Evolutionary conservation across 176 grass and related monocot genomes (phyloP), one percentile per base, ranked within the genome.

Genomic region (Juncus effusus): DNA sequence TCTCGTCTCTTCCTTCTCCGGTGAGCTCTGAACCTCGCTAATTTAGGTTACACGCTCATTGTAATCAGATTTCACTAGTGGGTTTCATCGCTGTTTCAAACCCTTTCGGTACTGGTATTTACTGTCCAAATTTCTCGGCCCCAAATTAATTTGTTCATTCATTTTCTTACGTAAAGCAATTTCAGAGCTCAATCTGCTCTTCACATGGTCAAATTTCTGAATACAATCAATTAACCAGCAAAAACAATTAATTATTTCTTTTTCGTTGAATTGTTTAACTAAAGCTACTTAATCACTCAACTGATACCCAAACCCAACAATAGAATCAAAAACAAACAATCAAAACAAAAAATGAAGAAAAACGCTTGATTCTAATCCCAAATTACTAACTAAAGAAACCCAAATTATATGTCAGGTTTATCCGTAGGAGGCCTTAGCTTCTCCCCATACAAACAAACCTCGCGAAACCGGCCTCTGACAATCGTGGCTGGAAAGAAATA

Each of bases 401-500:
- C 44, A 47, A 40, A 54, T 11, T 40, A 42, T 80, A 50, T 79
- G 36, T 49, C 59, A 93, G 94, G 89, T 72, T 67, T 87, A 11
- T 82, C 89, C 52, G 40, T 93, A 40, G 80, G 54, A 42, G 41
- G 75, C 54, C 69, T 83, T 81, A 80, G 89, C 62, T 83, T 87
- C 55, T 67, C 75, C 66, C 63, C 78, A 59, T 68, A 89, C 70
- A 58, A 80, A 62, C 73, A 86, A 79, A 82, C 40, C 86, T 56
- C 78, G 60, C 36, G 83, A 71, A 89, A 70, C 16, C 75, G 73
- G 14, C 64, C 44, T 9, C 6, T 6, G 2, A 47, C 44, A 9
- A 82, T 89, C 74, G 90, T 99, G 76, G 89, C 85, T 72, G 94
- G 88, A 41, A 78, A 78, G 36, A 99, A 90, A 76, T 80, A 83